Conservation (phyloP, 352 stramenopile genomes). For the Pythium graminicola region DNA sequence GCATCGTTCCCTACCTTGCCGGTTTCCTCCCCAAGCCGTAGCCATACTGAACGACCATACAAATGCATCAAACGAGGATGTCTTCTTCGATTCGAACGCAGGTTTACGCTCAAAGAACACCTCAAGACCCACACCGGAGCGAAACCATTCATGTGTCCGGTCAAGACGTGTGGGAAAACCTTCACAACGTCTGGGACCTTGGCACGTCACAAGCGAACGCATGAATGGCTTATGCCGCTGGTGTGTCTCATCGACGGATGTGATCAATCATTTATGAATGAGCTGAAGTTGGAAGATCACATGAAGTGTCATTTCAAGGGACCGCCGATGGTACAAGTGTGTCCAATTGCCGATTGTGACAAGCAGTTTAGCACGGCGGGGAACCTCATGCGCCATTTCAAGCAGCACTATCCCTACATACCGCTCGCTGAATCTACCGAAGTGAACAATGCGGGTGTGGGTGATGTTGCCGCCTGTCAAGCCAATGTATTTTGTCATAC, state of each 20-base stretch:
- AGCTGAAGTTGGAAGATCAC: conserved; percentile 16
- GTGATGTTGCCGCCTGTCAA: too few species aligned
- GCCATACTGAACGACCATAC: conserved; percentile 22
- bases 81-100: conserved; percentile 53
- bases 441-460: background rate
- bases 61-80: conserved; percentile 41
- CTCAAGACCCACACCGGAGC: conserved; percentile 80
- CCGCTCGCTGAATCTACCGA: background rate
- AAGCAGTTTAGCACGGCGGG: conserved; percentile 61
- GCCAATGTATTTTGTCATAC: too few species aligned
- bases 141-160: conserved; percentile 48
- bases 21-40: background rate
- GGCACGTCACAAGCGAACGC: conserved; percentile 54
- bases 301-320: conserved; percentile 12
- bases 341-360: conserved; percentile 29
- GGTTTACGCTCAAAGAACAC: conserved; percentile 70
- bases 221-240: conserved; percentile 31
- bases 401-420: conserved; percentile 9
- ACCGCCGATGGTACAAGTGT: conserved; percentile 32
- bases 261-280: conserved; percentile 14
- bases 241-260: conserved; percentile 11
- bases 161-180: conserved; percentile 46
- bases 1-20: background rate
- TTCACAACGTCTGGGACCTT: conserved; percentile 72
- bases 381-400: conserved; percentile 29